Evolutionary conservation across 2,329 filamentous ascomycete genomes (phyloP), one percentile per base, ranked within the genome.

Genomic region (Dothidotthia symphoricarpi): DNA sequence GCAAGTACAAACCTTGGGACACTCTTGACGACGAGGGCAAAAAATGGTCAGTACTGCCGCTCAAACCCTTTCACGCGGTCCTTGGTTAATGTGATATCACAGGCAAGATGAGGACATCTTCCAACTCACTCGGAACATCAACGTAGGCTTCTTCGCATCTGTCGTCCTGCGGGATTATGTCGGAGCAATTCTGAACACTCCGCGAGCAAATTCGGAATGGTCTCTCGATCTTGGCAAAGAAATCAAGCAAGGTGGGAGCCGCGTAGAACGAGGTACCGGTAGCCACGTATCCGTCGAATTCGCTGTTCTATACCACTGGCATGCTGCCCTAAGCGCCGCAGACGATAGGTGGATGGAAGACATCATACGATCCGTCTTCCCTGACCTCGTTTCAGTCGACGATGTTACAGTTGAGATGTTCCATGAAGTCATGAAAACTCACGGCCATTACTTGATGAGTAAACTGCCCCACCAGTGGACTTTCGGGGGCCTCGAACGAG

Each of bases 251-350:
- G 65, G 76, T 2, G 90, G 4, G 73, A 78, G 81, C 0, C 81
- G 86, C 34, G 75, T 57, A 12, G 54, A 56, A 33, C 48, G 80
- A 12, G 88, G 86, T 34, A 81, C 85, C 0, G 88, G 88, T 36
- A 94, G 91, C 56, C 81, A 84, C 47, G 86, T 90, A 8, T 90
- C 86, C 0, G 86, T 85, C 4, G 88, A 94, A 67, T 94, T 94
- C 73, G 93, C 91, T 59, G 75, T 94, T 8, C 82, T 85, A 53
- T 94, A 94, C 64, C 78, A 88, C 48, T 93, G 87, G 86, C 88
- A 93, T 70, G 88, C 86, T 6, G 82, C 83, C 50, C 85, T 90
- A 52, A 76, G 75, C 36, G 76, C 79, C 39, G 81, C 78, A 50
- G 88, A 94, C 53, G 88, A 91, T 55, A 73, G 80, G 46, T 94